A percentile compares a stretch with the other conserved stretches of the same genome.
These are phyloP conservation scores for Helenozyma baotianmanensis DNA, from an alignment of 805 yeast species.

Conservation along the genomic window DNA sequence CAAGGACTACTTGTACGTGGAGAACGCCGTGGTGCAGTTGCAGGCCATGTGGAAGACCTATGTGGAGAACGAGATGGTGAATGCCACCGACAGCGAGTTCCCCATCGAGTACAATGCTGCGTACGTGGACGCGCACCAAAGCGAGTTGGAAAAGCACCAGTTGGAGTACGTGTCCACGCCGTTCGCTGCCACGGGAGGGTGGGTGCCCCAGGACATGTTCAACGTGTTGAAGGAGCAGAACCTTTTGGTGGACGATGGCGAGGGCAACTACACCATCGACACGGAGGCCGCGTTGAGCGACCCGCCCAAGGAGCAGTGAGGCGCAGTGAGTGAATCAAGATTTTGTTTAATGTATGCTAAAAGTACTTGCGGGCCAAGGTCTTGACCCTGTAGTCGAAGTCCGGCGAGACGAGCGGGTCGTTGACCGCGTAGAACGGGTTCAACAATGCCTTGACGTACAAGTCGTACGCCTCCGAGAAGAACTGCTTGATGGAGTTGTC, in stretches of 20 bases:
- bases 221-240: constrained; percentile 65
- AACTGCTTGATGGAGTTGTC: constrained; percentile 81
- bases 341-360: constrained; percentile 23
- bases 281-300: constrained; percentile 22
- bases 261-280: constrained; percentile 38
- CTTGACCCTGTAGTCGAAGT: constrained; percentile 72
- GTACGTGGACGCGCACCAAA: constrained; percentile 54
- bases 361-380: constrained; percentile 72
- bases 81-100: constrained; percentile 36
- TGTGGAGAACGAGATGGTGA: constrained; percentile 52
- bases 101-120: constrained; percentile 61
- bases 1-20: constrained; percentile 59
- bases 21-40: constrained; percentile 62
- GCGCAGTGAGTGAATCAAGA: too few relatives aligned
- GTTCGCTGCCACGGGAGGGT: constrained; percentile 86
- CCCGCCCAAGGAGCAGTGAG: constrained; percentile 6
- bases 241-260: constrained; percentile 52
- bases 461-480: constrained; percentile 78
- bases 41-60: constrained; percentile 67
- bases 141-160: constrained; percentile 63
- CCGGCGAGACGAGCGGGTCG: constrained; percentile 67
- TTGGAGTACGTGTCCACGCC: constrained; percentile 65
- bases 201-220: constrained; percentile 95
- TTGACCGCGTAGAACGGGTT: constrained; percentile 82
- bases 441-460: constrained; percentile 78